Evolutionary conservation across 345 rosid genomes (phyloP).

Genomic region (Lumnitzera littorea): DNA sequence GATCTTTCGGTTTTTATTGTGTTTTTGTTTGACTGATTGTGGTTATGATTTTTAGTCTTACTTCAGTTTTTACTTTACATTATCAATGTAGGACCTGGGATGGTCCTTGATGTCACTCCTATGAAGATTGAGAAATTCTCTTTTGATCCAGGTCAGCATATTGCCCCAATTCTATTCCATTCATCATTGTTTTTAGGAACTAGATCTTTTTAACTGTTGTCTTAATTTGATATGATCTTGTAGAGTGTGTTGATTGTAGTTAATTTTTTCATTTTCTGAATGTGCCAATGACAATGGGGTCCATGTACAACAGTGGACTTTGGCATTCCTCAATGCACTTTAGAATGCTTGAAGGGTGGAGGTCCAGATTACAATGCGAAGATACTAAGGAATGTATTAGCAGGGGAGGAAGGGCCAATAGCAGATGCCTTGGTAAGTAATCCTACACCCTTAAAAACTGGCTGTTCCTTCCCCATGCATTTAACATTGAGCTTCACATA

Average conservation of each 20-base stretch:
- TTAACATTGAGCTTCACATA: too few relatives aligned
- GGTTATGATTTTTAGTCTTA: not conserved
- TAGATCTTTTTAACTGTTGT: not conserved
- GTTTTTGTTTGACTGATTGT: not conserved
- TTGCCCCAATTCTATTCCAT: not conserved
- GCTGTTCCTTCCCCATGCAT: not conserved
- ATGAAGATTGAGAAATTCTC: slow-evolving; percentile 63
- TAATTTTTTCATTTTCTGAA: not conserved
- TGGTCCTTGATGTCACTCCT: slow-evolving; percentile 57
- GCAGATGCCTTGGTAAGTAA: slow-evolving; percentile 78
- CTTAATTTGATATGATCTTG: not conserved
- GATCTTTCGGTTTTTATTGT: slow-evolving; percentile 7
- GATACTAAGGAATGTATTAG: slow-evolving; percentile 50
- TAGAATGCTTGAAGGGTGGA: slow-evolving; percentile 75
- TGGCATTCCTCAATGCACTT: slow-evolving; percentile 83
- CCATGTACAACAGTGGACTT: slow-evolving; percentile 57
- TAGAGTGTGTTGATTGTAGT: not conserved
- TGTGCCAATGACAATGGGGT: slow-evolving; percentile 4
- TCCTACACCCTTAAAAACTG: not conserved
- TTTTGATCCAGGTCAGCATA: slow-evolving; percentile 76
- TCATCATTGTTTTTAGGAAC: not conserved
- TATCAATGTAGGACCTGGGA: slow-evolving; percentile 55
- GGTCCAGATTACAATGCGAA: slow-evolving; percentile 67
- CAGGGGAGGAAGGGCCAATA: slow-evolving; percentile 73
- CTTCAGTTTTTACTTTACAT: not conserved